phyloP scores from a whole-genome alignment of 2,329 filamentous ascomycete genomes.

The Monosporascus sp. region DNA sequence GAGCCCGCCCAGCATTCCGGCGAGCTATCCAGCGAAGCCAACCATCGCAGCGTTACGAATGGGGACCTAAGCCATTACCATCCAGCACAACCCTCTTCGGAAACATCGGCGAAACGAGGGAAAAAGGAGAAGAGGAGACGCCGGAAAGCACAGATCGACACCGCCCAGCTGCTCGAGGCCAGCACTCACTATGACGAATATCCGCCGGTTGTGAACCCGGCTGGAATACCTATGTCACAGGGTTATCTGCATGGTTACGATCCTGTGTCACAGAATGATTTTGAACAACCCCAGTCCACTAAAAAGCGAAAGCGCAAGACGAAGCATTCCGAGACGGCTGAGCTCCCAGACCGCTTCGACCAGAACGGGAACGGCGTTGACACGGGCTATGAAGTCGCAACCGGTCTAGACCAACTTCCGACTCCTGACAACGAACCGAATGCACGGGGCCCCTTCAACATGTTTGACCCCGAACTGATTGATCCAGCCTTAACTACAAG shows the following conservation, averaged over 20 bases:
- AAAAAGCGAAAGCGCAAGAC: constrained; percentile 15
- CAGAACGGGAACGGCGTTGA: neutral
- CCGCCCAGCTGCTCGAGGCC: constrained; percentile 4
- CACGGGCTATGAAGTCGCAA: neutral
- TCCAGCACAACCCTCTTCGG: neutral
- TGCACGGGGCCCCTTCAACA: neutral
- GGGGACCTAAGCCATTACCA: neutral
- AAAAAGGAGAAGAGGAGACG: constrained; percentile 2
- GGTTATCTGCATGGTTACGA: neutral
- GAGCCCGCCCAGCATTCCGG: too few relatives aligned
- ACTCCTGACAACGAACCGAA: neutral
- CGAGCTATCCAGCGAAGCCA: too few relatives aligned
- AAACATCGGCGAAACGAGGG: neutral
- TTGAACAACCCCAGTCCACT: constrained; percentile 3
- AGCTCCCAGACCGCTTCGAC: neutral
- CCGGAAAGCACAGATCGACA: constrained; percentile 8
- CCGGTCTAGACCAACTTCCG: neutral
- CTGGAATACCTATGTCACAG: neutral
- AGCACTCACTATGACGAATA: neutral
- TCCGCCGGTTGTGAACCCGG: constrained; percentile 1
- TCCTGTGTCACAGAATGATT: constrained; percentile 2
- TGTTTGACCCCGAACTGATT: neutral
- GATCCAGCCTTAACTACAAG: neutral
- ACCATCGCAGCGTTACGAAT: too few relatives aligned
- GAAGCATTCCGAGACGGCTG: neutral